Percentiles rank a stretch among this genome's conserved stretches.
phyloP scores from a whole-genome alignment of 108 stramenopile genomes.

The Skeletonema potamos region DNA sequence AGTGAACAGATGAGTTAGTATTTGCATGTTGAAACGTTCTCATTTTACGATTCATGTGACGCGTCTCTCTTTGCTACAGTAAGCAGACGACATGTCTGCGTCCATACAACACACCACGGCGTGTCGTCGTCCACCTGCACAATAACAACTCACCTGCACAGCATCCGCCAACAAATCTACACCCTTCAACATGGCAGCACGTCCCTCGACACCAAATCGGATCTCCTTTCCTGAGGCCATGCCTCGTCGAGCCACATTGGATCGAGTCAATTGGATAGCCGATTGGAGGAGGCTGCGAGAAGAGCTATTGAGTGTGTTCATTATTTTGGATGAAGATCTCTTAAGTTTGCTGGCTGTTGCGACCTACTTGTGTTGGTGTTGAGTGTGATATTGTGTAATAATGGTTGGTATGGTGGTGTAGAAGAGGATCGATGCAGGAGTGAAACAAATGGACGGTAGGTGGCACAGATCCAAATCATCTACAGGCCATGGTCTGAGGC shows the following conservation, averaged over 20 bases:
- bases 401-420: too few relatives aligned
- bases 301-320: slow-evolving; percentile 28
- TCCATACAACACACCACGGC: too few relatives aligned
- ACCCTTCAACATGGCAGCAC: slow-evolving; percentile 96
- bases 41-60: background rate
- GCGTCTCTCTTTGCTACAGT: background rate
- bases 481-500: too few relatives aligned
- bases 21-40: too few relatives aligned
- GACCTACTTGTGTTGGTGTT: too few relatives aligned
- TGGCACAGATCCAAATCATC: too few relatives aligned
- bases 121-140: too few relatives aligned
- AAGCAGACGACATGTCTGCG: too few relatives aligned
- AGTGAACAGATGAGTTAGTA: background rate
- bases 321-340: slow-evolving; percentile 7
- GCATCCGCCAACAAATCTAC: slow-evolving; percentile 97
- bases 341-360: too few relatives aligned
- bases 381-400: too few relatives aligned
- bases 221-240: slow-evolving; percentile 87
- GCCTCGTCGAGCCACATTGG: slow-evolving; percentile 42
- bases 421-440: too few relatives aligned
- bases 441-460: too few relatives aligned
- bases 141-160: slow-evolving; percentile 84
- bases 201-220: slow-evolving; percentile 91
- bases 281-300: slow-evolving; percentile 11
- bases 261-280: slow-evolving; percentile 36